Evolutionary conservation across 257 asterid species (phyloP), one percentile per base, ranked within the genome.

Genomic region (Gentiana dahurica): DNA sequence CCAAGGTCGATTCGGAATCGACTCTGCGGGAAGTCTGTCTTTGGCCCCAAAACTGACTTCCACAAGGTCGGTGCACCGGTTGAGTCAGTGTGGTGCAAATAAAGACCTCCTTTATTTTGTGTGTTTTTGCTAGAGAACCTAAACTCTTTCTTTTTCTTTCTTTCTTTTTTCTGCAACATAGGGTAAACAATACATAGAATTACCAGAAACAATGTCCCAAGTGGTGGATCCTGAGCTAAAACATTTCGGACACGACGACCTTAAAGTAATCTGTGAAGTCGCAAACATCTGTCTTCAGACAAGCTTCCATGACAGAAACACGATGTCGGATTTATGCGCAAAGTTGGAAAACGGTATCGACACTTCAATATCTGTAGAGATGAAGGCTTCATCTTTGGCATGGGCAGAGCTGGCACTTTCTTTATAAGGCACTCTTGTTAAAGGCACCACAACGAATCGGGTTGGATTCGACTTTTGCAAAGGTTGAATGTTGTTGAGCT

Each of bases 341-440:
- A 72, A 71, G 70, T 52, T 92, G 65, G 97, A 88, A 70, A 76
- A 73, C 51, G 79, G 85, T 44, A 80, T 92, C 2, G 95, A 88
- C 61, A 81, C 85, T 3, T 88, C 99, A 24, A 59, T 85, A 55
- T 72, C 93, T 2, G 85, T 83, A 1, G 95, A 88, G 73, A 75
- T 92, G 55, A 74, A 73, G 69, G 84, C 84, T 1, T 81, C 99
- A 4, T 83, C 95, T 51, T 67, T 92, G 67, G 99, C 95, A 7
- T 86, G 95, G 95, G 95, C 99, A 2, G 97, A 88, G 66, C 95
- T 92, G 34, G 89, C 88, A 0, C 97, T 92, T 51, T 79, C 94
- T 8, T 76, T 89, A 3, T 92, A 68, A 77, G 24, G 24, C 24
- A 24, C 24, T 24, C 24, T 24, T 24, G 24, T 24, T 24, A 24